Evolutionary conservation across 2,329 filamentous ascomycete species (phyloP).

Genomic region (Colletotrichum tanaceti): DNA sequence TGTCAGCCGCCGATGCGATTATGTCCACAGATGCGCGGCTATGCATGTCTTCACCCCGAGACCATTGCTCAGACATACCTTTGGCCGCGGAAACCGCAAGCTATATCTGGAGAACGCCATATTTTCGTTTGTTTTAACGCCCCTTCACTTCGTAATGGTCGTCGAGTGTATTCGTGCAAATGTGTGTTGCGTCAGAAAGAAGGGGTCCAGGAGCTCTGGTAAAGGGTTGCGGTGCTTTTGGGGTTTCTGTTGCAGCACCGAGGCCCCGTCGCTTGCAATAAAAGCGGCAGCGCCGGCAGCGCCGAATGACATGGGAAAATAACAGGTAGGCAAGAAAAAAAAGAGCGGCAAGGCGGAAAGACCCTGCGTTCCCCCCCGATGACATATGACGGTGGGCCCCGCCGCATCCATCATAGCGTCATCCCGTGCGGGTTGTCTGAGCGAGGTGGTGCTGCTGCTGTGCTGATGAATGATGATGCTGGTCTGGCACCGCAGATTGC

Average conservation of each 20-base stretch:
- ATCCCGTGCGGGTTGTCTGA: constrained; percentile 7
- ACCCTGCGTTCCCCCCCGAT: constrained; percentile 38
- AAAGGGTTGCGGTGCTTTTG: constrained; percentile 15
- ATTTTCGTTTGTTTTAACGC: not conserved
- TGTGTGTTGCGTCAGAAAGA: constrained; percentile 25
- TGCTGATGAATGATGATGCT: too few species aligned
- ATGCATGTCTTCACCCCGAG: not conserved
- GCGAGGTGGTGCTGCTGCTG: constrained; percentile 1
- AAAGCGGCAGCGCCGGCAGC: constrained; percentile 37
- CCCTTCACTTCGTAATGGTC: not conserved
- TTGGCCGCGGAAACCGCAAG: constrained; percentile 48
- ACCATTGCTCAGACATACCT: constrained; percentile 36
- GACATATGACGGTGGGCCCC: constrained; percentile 35
- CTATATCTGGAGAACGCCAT: constrained; percentile 39
- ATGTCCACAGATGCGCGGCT: not conserved
- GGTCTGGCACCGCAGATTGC: not conserved
- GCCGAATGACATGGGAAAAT: constrained; percentile 32
- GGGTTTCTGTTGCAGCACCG: not conserved
- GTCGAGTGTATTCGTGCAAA: not conserved
- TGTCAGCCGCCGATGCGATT: constrained; percentile 7
- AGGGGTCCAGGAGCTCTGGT: constrained; percentile 37
- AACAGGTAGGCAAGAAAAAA: constrained; percentile 9
- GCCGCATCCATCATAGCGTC: constrained; percentile 26
- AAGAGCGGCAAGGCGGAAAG: constrained; percentile 37
- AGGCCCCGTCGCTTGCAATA: constrained; percentile 23